Evolutionary conservation across 2,329 filamentous ascomycete species (phyloP), one percentile per base, ranked within the genome.

Genomic region (Alternaria tenuissima): DNA sequence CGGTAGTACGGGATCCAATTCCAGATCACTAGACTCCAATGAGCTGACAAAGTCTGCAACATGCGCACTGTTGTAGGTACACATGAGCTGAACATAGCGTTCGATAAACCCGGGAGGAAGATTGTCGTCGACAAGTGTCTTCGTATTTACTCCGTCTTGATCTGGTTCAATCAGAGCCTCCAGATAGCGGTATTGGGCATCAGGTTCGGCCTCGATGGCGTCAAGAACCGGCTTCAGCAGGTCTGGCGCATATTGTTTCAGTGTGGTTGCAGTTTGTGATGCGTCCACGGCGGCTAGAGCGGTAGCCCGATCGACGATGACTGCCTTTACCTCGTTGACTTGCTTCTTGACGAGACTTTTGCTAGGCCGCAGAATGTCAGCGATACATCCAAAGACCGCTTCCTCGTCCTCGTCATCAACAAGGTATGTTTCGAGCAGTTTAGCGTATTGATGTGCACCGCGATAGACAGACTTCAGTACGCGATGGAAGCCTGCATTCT

Each of bases 401-500:
- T 89, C 85, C 57, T 88, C 89, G 65, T 95, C 91, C 49, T 93
- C 88, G 0, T 86, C 85, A 70, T 99, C 95, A 62, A 96, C 91
- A 62, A 99, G 92, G 73, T 93, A 97, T 0, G 89, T 89, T 68
- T 91, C 84, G 6, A 98, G 80, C 28, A 97, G 86, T 68, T 91
- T 89, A 1, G 89, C 87, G 70, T 92, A 96, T 72, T 94, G 89
- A 68, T 88, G 90, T 67, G 97, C 92, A 5, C 85, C 83, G 68
- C 89, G 90, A 78, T 96, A 97, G 9, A 93, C 90, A 14, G 92
- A 89, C 80, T 99, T 99, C 55, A 99, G 80, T 28, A 99, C 94
- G 49, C 95, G 89, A 76, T 91, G 96, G 76, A 98, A 99, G 0
- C 88, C 87, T 2, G 95, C 94, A 63, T 89, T 83, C 67, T 89